Evolutionary conservation across 805 yeast species (phyloP), one percentile per base, ranked within the genome.

Genomic region (Kuraishia hungarica): DNA sequence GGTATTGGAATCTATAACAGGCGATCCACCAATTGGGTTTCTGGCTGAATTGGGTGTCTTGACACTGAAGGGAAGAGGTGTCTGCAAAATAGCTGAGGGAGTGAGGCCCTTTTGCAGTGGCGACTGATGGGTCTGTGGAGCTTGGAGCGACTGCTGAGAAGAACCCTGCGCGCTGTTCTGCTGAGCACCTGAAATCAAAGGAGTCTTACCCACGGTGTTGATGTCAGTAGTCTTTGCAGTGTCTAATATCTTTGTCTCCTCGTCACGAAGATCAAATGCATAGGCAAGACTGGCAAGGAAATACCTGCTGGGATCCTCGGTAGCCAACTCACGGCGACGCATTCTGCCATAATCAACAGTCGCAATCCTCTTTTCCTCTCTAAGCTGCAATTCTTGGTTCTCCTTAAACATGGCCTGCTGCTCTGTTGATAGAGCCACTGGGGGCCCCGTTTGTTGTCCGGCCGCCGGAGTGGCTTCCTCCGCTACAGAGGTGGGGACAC

Each of bases 201-300:
- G 48, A 54, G 57, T 54, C 43, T 46, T 51, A n/a, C 26, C 39
- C 13, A 21, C 6, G 10, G 24, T 15, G 20, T 53, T 55, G 29
- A 52, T 49, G 17, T 48, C 23, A 17, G 56, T 52, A 1, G 55
- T 51, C n/a, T 59, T 58, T 13, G 61, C 55, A n/a, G 58, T 51
- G 51, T 67, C 65, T 22, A 64, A 56, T 17, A 71, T 56, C 26
- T 63, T 64, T 13, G 57, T 60, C 55, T 68, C 72, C 39, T 72
- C 70, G 13, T 73, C 79, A 8, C 74, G 75, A 24, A 81, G 61
- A 48, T 76, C 80, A 57, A 81, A 67, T 43, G 78, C 67, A 62
- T 81, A 80, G 8, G 81, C 75, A 54, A 81, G 67, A 1, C 83
- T 76, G 0, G 82, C 78, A 51, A 75, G 70, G 60, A 81, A 77